Evolutionary conservation across 345 rosid genomes (phyloP).

Genomic region (Rubroshorea leprosula): DNA sequence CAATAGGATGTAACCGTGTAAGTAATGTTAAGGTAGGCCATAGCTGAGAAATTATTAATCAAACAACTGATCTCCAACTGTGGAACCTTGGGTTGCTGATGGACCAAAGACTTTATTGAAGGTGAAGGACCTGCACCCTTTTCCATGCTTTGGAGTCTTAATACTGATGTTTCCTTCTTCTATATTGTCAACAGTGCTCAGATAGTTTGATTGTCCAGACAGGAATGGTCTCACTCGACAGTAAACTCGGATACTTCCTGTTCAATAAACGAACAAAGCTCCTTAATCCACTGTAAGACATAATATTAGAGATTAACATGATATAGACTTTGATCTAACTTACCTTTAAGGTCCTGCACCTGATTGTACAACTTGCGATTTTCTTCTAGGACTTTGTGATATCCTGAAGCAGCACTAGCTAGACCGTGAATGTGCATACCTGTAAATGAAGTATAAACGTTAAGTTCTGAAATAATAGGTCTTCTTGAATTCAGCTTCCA

Average conservation of each 20-base stretch:
- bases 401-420: slow-evolving; percentile 93
- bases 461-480: slow-evolving; percentile 4
- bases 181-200: slow-evolving; percentile 56
- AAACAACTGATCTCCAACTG: neutral
- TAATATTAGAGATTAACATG: slow-evolving; percentile 5
- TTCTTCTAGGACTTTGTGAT: slow-evolving; percentile 87
- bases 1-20: slow-evolving; percentile 10
- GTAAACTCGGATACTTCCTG: slow-evolving; percentile 92
- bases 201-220: slow-evolving; percentile 57
- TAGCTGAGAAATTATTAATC: neutral
- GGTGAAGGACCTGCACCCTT: slow-evolving; percentile 62
- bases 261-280: slow-evolving; percentile 12
- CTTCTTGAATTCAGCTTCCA: too few relatives aligned
- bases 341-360: slow-evolving; percentile 96
- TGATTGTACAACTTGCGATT: slow-evolving; percentile 92
- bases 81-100: slow-evolving; percentile 79
- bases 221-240: slow-evolving; percentile 92
- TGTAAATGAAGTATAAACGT: slow-evolving; percentile 21
- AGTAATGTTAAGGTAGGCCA: neutral
- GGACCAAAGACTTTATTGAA: slow-evolving; percentile 95
- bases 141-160: slow-evolving; percentile 67
- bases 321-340: slow-evolving; percentile 14
- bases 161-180: slow-evolving; percentile 74
- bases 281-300: slow-evolving; percentile 9
- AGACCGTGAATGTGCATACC: slow-evolving; percentile 83